Base-by-base conservation (phyloP, 2,329 filamentous ascomycete genomes). In the Aspergillus fumigatus region DNA sequence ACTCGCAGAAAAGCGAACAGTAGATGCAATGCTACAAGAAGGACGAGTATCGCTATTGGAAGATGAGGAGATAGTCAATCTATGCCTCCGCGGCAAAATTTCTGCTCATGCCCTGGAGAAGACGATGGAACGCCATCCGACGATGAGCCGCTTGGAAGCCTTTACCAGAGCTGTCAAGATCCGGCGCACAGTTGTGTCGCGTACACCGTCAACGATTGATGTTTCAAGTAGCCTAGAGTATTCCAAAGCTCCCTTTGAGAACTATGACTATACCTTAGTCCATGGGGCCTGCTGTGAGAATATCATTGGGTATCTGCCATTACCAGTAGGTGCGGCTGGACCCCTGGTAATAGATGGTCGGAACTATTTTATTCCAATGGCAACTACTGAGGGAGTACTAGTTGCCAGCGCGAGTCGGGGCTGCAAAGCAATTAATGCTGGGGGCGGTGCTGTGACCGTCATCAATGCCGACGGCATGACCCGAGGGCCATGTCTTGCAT, bases 241-340 rank as follows among this genome's bases (percentile, higher is more conserved):
- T 52, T 97, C 93, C 3, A 89, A 92, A 70, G 82, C 97, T 17
- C 94, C 94, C 0, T 97, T 91, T 73, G 80, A 92, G 67, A 79
- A 92, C 75, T 99, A 96, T 79, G 93, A 97, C 80, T 99, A 95
- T 80, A 89, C 93, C 62, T 88, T 92, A 57, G 94, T 99, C 47
- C 88, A 95, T 64, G 94, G 94, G 48, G 94, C 94, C 57, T 99
- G 94, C 81, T 99, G 94, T 73, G 94, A 99, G 77, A 99, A 99
- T 67, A 94, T 99, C 52, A 89, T 99, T 69, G 94, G 94, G 62
- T 97, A 95, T 72, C 82, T 97, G 77, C 94, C 94, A 14, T 80
- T 99, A 10, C 94, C 94, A 41, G 84, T 99, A 48, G 94, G 94
- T 78, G 91, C 99, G 62, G 94, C 94, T 54, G 94, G 94, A 3